A percentile compares a stretch with the other conserved stretches of the same genome.
These are phyloP conservation scores for Fomitopsis pinicola DNA, from an alignment of 1,284 basidiomycete genomes.

Conservation along the genomic window DNA sequence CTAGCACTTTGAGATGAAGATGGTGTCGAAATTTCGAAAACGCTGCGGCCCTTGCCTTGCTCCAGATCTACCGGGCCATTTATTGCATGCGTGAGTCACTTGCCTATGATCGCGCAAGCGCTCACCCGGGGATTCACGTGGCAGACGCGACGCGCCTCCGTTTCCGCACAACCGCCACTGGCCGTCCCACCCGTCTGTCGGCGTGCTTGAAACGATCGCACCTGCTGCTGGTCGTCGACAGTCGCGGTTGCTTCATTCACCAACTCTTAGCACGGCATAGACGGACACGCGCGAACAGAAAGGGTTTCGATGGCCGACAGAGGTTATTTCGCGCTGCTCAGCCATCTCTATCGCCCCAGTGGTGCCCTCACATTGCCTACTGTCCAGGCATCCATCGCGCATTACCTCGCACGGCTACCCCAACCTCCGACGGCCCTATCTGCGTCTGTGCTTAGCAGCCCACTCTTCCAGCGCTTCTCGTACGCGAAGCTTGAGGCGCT, in stretches of 20 bases:
- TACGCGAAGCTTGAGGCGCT: slow-evolving; percentile 50
- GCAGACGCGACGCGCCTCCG: background rate
- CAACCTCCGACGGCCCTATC: slow-evolving; percentile 61
- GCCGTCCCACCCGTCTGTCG: too few species aligned
- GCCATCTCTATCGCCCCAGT: slow-evolving; percentile 50
- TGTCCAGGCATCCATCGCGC: slow-evolving; percentile 56
- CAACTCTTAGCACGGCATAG: background rate
- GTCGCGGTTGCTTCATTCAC: background rate
- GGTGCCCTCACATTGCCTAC: slow-evolving; percentile 44
- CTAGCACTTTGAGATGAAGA: too few species aligned
- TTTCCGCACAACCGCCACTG: too few species aligned
- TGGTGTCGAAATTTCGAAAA: too few species aligned
- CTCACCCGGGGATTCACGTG: background rate
- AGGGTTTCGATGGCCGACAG: slow-evolving; percentile 22
- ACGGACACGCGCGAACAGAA: too few species aligned
- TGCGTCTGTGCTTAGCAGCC: slow-evolving; percentile 60
- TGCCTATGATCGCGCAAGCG: background rate
- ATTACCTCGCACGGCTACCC: slow-evolving; percentile 53
- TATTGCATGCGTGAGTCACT: too few species aligned
- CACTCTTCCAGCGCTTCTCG: slow-evolving; percentile 42
- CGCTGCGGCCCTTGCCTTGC: too few species aligned
- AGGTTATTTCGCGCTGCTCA: slow-evolving; percentile 51
- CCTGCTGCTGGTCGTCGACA: background rate
- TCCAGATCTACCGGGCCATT: too few species aligned
- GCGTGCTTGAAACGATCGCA: too few species aligned